Percentiles rank a stretch among this genome's conserved stretches.
Evolutionary conservation across 257 asterid species (phyloP).

Genomic region (Solanum boliviense): DNA sequence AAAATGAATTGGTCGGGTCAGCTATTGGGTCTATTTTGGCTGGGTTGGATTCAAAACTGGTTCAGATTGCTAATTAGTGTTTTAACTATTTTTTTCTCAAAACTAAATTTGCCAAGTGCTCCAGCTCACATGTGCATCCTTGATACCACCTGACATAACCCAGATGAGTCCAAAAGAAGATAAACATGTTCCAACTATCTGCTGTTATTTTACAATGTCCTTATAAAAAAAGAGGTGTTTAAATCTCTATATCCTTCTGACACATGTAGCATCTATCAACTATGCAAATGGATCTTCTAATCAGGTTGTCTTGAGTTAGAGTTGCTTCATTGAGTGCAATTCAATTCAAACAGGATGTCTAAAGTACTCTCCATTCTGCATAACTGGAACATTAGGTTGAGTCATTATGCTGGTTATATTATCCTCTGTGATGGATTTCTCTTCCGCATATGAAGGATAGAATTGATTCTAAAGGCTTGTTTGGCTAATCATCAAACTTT

Average conservation of each 20-base stretch:
- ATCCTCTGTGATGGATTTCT: not conserved
- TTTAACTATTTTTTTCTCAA: not conserved
- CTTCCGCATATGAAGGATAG: not conserved
- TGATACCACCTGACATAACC: not conserved
- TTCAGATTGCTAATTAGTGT: not conserved
- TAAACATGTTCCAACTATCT: not conserved
- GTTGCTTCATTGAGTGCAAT: not conserved
- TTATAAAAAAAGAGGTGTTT: not conserved
- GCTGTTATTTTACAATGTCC: not conserved
- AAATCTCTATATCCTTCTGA: not conserved
- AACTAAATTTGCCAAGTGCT: not conserved
- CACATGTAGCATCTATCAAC: not conserved
- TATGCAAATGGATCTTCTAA: not conserved
- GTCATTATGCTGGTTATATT: not conserved
- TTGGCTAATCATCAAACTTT: not conserved
- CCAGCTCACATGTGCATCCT: not conserved
- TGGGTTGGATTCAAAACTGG: not conserved
- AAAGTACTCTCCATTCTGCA: not conserved
- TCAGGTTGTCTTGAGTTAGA: not conserved
- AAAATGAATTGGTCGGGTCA: not conserved
- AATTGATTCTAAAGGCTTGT: not conserved
- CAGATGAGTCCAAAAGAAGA: not conserved
- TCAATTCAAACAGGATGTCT: not conserved
- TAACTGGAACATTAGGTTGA: not conserved
- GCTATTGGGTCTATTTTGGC: not conserved